Base-by-base conservation (phyloP, 106 monocot genomes). In the Apostasia shenzhenica region DNA sequence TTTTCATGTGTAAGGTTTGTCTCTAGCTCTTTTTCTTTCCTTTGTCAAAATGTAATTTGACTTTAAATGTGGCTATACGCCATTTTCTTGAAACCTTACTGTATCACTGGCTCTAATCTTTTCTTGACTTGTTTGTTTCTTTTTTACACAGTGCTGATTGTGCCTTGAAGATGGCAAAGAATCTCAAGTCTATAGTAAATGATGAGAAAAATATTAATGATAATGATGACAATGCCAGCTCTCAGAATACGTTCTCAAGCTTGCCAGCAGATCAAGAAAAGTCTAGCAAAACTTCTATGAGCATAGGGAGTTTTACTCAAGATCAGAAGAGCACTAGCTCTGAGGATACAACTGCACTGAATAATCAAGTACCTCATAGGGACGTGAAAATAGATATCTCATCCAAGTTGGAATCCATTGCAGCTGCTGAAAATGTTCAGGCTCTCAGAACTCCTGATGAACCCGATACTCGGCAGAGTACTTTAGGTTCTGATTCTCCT, bases 1-100 rank as follows among this genome's bases (percentile, higher is more conserved):
- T 99, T 99, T 83, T 93, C 99, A 69, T 99, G 90, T 75, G 87
- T 85, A 40, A 93, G 99, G 99, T 99, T 41, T 74, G 86, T 84
- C 61, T 26, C 37, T 5, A 55, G 62, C 7, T 26, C 47, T 48
- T 48, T 2, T 65, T 49, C 3, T 63, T 62, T 12, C 5, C 52
- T 26, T 14, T 46, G 9, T 6, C 6, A 48, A n/a, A 6, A 13
- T 55, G 43, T 6, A 56, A 42, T 55, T 41, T 67, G 1, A 5
- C 7, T 60, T 68, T 5, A 12, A 41, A 14, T 12, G 14, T 57
- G 4, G 48, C 26, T 41, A 2, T 72, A 3, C 67, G 42, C 66
- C 53, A 38, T 43, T 68, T 0, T 53, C 41, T 68, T 42, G 14
- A 7, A 52, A 6, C 5, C 5, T 54, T 42, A 53, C 54, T 41